Percentiles rank a stretch among this genome's conserved stretches.
Conservation (phyloP, 1,139 yeast genomes). For the Zygosaccharomyces pseudobailii region DNA sequence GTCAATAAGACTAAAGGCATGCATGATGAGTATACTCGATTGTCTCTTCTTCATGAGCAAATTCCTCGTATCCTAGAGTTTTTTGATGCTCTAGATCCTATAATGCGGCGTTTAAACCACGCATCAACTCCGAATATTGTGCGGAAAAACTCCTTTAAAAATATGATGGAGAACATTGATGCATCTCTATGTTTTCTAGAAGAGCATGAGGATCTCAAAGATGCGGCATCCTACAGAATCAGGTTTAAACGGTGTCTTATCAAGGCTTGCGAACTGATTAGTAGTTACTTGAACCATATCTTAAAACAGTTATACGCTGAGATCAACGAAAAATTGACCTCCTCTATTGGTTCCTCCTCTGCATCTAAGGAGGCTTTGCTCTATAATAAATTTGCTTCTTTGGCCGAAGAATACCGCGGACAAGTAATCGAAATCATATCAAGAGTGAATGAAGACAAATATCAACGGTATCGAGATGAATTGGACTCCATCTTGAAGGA, state of each 20-base stretch:
- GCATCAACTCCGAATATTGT: conserved; percentile 52
- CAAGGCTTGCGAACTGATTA: conserved; percentile 69
- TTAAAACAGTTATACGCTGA: conserved; percentile 47
- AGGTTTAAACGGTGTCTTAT: conserved; percentile 83
- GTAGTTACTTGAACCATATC: conserved; percentile 57
- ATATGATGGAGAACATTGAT: conserved; percentile 57
- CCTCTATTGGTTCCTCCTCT: conserved; percentile 27
- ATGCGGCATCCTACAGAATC: conserved; percentile 63
- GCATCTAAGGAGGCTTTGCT: conserved; percentile 50
- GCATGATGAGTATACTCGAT: conserved; percentile 46
- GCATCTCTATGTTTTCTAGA: conserved; percentile 48
- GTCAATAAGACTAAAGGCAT: conserved; percentile 38
- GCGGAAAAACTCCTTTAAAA: conserved; percentile 48
- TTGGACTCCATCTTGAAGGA: conserved; percentile 48
- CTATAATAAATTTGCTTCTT: conserved; percentile 57
- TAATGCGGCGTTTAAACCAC: conserved; percentile 62
- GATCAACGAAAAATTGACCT: conserved; percentile 27
- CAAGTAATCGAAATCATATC: conserved; percentile 48
- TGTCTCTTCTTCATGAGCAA: conserved; percentile 43
- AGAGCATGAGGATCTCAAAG: conserved; percentile 53
- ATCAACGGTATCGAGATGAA: conserved; percentile 59
- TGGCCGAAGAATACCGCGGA: conserved; percentile 40
- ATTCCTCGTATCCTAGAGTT: conserved; percentile 51
- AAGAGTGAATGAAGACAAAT: conserved; percentile 37
- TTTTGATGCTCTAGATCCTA: conserved; percentile 67